Percentiles rank a stretch among this genome's conserved stretches.
These are phyloP conservation scores for Hypseocharis bilobata DNA, from an alignment of 441 rosid species.

Conservation along the genomic window DNA sequence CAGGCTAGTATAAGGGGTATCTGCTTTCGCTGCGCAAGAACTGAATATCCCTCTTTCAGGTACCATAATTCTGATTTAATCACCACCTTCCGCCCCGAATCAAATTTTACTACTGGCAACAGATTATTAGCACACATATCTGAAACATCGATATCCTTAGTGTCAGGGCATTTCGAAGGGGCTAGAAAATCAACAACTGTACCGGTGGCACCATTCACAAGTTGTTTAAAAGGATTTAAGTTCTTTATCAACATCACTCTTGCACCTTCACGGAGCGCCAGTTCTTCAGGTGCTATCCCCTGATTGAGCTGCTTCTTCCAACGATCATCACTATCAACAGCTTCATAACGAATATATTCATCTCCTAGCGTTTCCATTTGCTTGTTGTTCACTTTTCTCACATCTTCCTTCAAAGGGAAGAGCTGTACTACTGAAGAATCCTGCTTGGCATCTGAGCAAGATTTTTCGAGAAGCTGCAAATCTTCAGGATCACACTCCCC, in stretches of 20 bases:
- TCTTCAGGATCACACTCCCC: constrained; percentile 23
- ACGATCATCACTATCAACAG: constrained; percentile 23
- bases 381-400: constrained; percentile 23
- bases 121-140: constrained; percentile 11
- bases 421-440: constrained; percentile 25
- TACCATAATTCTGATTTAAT: constrained; percentile 20
- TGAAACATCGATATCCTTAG: not conserved
- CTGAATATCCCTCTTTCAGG: constrained; percentile 20
- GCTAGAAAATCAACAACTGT: constrained; percentile 17
- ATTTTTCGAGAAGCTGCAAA: constrained; percentile 23
- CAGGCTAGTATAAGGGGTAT: constrained; percentile 30
- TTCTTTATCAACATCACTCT: constrained; percentile 37
- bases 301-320: constrained; percentile 21
- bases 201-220: constrained; percentile 35
- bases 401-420: constrained; percentile 31
- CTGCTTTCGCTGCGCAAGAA: constrained; percentile 30
- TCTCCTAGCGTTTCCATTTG: constrained; percentile 22
- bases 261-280: constrained; percentile 28
- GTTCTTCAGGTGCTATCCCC: constrained; percentile 23
- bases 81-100: constrained; percentile 21
- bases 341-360: constrained; percentile 16
- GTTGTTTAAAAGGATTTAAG: constrained; percentile 16
- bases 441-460: constrained; percentile 15
- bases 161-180: not conserved
- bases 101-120: constrained; percentile 29